Base-by-base conservation (phyloP, 2,329 filamentous ascomycete species). In the Colletotrichum orbiculare region DNA sequence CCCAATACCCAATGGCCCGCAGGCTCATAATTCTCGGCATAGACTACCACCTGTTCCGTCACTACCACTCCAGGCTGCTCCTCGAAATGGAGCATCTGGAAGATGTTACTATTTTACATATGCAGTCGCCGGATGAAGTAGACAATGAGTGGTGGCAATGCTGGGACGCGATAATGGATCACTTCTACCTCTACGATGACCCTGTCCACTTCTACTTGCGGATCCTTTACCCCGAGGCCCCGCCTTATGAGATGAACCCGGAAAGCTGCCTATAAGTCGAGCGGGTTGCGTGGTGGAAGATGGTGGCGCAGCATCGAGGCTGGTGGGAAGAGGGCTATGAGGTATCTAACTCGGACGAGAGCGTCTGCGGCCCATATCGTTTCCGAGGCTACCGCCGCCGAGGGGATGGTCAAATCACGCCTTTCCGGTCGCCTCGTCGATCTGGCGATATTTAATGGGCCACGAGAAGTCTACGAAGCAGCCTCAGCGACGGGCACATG, bases 201-300 rank as follows among this genome's bases (percentile, higher is more conserved):
- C 49, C 38, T 41, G 35, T 60, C 8, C 10, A 8, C 17, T 60
- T 48, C 43, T 35, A 55, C 35, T 37, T 43, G 17, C 43, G 52
- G 25, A 54, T 54, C 25, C 42, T 60, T 13, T 47, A 54, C 34
- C 17, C 42, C 12, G 2, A 10, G 37, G 47, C 12, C 49, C 42
- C 58, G n/a, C 50, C 58, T 43, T 48, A 47, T 38, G 50, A 60
- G 42, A 47, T 60, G 13, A 54, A 60, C 13, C n/a, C 42, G 11
- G 42, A 25, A 17, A 48, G 54, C 11, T 43, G 13, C 6, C 35
- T 48, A 43, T 47, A 41, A 33, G n/a, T 43, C 12, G 45, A 57
- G 54, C 54, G 54, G 49, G 45, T 35, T 13, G 3, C 6, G 12
- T 45, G 54, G 12, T 42, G 54, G 37, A 57, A 49, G 54, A 35